Evolutionary conservation across 345 rosid species (phyloP).

Genomic region (Geranium brycei): DNA sequence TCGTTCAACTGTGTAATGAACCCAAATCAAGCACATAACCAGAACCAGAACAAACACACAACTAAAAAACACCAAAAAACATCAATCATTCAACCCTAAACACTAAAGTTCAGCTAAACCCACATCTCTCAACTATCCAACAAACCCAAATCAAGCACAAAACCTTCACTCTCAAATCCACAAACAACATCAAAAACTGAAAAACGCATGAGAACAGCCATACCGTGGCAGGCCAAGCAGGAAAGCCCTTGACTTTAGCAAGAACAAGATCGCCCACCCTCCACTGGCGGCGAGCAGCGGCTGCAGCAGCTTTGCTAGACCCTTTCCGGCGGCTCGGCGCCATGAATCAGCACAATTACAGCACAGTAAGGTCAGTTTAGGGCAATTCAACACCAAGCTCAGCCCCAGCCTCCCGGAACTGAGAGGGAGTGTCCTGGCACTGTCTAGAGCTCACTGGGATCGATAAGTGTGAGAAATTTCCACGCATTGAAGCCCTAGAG

Average conservation of each 20-base stretch:
- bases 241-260: constrained; percentile 89
- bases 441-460: neutral
- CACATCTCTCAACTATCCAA: neutral
- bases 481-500: neutral
- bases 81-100: neutral
- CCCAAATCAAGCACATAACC: neutral
- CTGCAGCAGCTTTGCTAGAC: constrained; percentile 55
- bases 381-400: neutral
- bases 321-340: constrained; percentile 79
- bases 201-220: neutral
- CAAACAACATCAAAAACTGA: neutral
- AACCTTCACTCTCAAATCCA: neutral
- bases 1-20: neutral
- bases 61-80: neutral
- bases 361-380: neutral
- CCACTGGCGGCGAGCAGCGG: constrained; percentile 79
- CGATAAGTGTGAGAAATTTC: neutral
- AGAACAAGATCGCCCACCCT: constrained; percentile 97
- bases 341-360: constrained; percentile 22
- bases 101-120: neutral
- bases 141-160: neutral
- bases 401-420: neutral
- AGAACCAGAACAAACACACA: neutral
- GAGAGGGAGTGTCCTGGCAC: neutral
- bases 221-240: constrained; percentile 99